Conservation (phyloP, 257 asterid genomes). For the Misopates orontium region DNA sequence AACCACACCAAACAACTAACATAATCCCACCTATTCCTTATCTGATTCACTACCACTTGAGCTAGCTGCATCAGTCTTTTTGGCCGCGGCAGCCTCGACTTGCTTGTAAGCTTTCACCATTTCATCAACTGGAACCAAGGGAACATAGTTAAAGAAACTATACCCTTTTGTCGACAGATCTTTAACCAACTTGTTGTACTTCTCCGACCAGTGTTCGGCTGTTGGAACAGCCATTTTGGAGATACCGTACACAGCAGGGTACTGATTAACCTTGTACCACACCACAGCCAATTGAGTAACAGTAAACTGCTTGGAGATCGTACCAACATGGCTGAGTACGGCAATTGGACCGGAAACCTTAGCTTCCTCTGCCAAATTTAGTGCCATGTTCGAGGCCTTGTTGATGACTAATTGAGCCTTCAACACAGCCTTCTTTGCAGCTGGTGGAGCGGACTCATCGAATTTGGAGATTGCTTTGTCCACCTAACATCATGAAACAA, state of each 20-base stretch:
- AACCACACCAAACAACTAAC: background rate
- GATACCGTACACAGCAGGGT: constrained; percentile 42
- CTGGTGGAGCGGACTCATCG: constrained; percentile 55
- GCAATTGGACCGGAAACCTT: constrained; percentile 52
- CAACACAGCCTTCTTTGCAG: constrained; percentile 42
- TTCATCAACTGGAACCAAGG: constrained; percentile 65
- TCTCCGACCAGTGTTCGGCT: constrained; percentile 50
- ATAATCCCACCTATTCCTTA: constrained; percentile 27
- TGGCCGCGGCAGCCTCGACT: constrained; percentile 45
- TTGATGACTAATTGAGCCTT: constrained; percentile 31
- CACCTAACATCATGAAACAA: constrained; percentile 24
- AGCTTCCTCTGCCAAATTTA: constrained; percentile 47
- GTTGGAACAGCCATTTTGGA: constrained; percentile 43
- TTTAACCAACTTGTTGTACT: constrained; percentile 49
- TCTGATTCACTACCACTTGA: constrained; percentile 41
- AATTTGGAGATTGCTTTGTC: constrained; percentile 43
- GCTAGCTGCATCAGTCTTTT: constrained; percentile 39
- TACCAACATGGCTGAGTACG: constrained; percentile 45
- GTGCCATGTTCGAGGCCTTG: constrained; percentile 39
- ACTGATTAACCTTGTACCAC: constrained; percentile 45
- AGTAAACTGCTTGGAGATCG: constrained; percentile 42
- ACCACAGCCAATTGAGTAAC: constrained; percentile 37
- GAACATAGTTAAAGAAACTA: constrained; percentile 44
- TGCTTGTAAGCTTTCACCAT: constrained; percentile 58
- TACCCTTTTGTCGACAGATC: constrained; percentile 52